Base-by-base conservation (phyloP, 371 early-diverging fungal species). In the Apophysomyces sp. region DNA sequence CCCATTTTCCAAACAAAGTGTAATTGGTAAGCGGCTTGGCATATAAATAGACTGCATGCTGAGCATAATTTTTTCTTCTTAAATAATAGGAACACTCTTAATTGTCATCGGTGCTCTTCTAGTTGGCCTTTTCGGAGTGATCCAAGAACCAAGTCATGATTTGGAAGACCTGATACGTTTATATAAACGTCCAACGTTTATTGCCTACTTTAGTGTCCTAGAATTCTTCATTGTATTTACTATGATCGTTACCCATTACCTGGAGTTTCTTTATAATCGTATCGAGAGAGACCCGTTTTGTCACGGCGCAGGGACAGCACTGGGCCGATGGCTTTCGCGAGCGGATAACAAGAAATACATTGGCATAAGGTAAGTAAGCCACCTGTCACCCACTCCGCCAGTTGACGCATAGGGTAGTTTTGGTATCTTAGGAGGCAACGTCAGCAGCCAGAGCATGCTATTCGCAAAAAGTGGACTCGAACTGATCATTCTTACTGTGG, bases 391-490 rank as follows among this genome's bases (percentile, higher is more conserved):
- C 24, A 15, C 13, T 9, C 11, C 34, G 37, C 34, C 9, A 15
- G 16, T 28, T 44, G 24, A 36, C 34, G 24, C 34, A 30, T 55
- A 11, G 18, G 28, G 5, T 53, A 80, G 82, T 41, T 93, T 86
- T 55, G 93, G 92, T 24, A 69, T 88, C 21, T 63, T 92, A 4
- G 80, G 86, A 26, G 92, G 90, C 16, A 85, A 89, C 60, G 77
- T 93, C 15, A 89, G 91, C 54, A 88, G 89, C 52, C 92, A 92
- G 60, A 85, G 87, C 4, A 68, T 93, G 52, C 67, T 93, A 28
- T 90, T 92, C 73, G 92, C 92, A 55, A 93, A 93, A 64, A 89
- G 89, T 52, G 92, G 92, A 7, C 72, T 92, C 5, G 92, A 92
- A 52, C 69, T 93, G 52, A 61, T 93, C 51, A 73, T 88, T 12